phyloP scores from a whole-genome alignment of 495 filamentous ascomycete genomes.

The Penicillium longicatenatum region DNA sequence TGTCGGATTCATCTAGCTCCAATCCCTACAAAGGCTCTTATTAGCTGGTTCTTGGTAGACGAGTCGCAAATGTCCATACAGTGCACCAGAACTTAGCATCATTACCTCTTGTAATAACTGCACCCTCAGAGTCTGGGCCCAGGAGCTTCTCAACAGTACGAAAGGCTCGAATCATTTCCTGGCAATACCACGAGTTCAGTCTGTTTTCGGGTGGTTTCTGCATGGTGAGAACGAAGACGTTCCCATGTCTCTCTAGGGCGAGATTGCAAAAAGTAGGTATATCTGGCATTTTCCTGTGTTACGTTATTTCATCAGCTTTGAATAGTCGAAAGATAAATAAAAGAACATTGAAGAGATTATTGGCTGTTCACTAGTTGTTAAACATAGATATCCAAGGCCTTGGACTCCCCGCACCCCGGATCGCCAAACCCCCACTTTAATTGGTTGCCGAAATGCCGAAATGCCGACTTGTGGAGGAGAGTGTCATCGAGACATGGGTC shows the following conservation, averaged over 20 bases:
- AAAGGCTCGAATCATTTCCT: constrained; percentile 51
- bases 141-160: constrained; percentile 42
- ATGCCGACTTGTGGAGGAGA: constrained; percentile 16
- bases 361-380: background rate
- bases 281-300: constrained; percentile 17
- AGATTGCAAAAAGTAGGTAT: constrained; percentile 31
- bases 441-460: constrained; percentile 22
- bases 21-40: constrained; percentile 31
- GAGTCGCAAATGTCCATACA: constrained; percentile 10
- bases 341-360: background rate
- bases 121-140: constrained; percentile 44
- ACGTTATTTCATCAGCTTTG: no score
- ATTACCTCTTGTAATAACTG: constrained; percentile 48
- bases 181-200: constrained; percentile 45
- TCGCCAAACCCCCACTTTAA: constrained; percentile 6
- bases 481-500: no score
- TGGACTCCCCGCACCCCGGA: constrained; percentile 20
- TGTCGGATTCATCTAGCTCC: constrained; percentile 49
- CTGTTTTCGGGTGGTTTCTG: constrained; percentile 53
- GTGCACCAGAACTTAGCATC: constrained; percentile 57
- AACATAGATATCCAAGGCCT: no score
- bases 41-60: constrained; percentile 1
- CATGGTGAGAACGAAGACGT: constrained; percentile 54
- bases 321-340: no score
- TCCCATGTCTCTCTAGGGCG: constrained; percentile 31